Conservation (phyloP, 441 rosid genomes). For the Populus hybrid region DNA sequence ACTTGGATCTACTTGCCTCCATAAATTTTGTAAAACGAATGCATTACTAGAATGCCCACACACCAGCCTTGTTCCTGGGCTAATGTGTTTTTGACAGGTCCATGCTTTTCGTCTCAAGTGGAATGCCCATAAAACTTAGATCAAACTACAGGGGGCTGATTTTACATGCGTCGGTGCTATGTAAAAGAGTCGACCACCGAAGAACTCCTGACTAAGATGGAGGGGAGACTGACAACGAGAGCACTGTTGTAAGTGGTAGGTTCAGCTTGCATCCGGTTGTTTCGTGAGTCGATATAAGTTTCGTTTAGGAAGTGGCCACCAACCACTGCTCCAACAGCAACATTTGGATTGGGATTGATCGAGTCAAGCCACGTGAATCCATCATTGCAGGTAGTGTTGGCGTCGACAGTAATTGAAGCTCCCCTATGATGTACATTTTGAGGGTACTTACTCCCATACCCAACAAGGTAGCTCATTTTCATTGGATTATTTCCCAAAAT, state of each 20-base stretch:
- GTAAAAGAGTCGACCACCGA: slow-evolving; percentile 44
- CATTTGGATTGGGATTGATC: slow-evolving; percentile 62
- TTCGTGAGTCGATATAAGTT: slow-evolving; percentile 57
- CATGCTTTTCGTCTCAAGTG: neutral
- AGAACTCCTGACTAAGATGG: slow-evolving; percentile 71
- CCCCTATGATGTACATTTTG: too few relatives aligned
- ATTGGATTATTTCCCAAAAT: slow-evolving; percentile 68
- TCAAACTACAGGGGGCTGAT: neutral
- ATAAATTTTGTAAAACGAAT: too few relatives aligned
- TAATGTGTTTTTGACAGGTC: too few relatives aligned
- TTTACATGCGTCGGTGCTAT: neutral
- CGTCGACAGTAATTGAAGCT: too few relatives aligned
- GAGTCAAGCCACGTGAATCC: slow-evolving; percentile 70
- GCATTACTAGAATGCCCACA: neutral
- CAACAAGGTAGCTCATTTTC: slow-evolving; percentile 73
- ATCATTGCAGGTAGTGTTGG: too few relatives aligned
- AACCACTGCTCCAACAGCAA: slow-evolving; percentile 72
- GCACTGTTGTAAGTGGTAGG: slow-evolving; percentile 85
- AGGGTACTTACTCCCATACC: slow-evolving; percentile 80
- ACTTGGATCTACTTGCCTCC: too few relatives aligned
- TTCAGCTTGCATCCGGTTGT: slow-evolving; percentile 70
- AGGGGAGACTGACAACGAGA: slow-evolving; percentile 65
- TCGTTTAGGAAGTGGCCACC: slow-evolving; percentile 89
- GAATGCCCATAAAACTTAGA: neutral
- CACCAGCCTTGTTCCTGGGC: too few relatives aligned